Evolutionary conservation across 2,329 filamentous ascomycete genomes (phyloP).

Genomic region (Leptographium lundbergii): DNA sequence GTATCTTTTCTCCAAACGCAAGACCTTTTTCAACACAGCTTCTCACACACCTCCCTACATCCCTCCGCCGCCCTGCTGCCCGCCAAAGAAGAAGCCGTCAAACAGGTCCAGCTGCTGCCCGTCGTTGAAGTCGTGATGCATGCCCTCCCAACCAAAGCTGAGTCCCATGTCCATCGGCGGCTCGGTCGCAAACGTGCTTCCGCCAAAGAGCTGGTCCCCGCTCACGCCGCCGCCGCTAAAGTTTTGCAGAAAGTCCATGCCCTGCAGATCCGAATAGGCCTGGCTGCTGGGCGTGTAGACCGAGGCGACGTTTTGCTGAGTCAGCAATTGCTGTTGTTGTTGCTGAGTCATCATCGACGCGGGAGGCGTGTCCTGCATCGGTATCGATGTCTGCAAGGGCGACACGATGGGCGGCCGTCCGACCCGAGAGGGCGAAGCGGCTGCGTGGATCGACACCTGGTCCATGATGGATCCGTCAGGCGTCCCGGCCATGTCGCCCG

Average conservation of each 20-base stretch:
- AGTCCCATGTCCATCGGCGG: conserved; percentile 51
- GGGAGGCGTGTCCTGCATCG: conserved; percentile 8
- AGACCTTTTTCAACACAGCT: too few relatives aligned
- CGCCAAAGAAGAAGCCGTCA: conserved; percentile 61
- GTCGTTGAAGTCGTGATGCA: conserved; percentile 50
- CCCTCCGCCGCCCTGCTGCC: conserved; percentile 27
- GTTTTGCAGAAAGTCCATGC: conserved; percentile 41
- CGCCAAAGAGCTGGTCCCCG: neutral
- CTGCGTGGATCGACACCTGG: conserved; percentile 20
- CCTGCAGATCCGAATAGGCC: conserved; percentile 35
- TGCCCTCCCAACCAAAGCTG: conserved; percentile 50
- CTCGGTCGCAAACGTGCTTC: conserved; percentile 22
- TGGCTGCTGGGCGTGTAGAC: conserved; percentile 14
- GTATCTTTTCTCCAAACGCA: too few relatives aligned
- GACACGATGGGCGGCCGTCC: conserved; percentile 2
- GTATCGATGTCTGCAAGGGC: conserved; percentile 3
- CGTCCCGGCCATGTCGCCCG: conserved; percentile 18
- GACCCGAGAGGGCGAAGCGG: neutral
- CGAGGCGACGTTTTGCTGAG: conserved; percentile 6
- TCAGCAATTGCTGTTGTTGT: conserved; percentile 12
- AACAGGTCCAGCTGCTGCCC: conserved; percentile 53
- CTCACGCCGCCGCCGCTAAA: conserved; percentile 17
- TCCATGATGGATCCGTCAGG: conserved; percentile 19
- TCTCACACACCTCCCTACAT: conserved; percentile 1
- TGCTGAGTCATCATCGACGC: conserved; percentile 18